Percentiles rank a stretch among this genome's conserved stretches.
Conservation (phyloP, 2,329 filamentous ascomycete genomes). For the Coniella vitis region DNA sequence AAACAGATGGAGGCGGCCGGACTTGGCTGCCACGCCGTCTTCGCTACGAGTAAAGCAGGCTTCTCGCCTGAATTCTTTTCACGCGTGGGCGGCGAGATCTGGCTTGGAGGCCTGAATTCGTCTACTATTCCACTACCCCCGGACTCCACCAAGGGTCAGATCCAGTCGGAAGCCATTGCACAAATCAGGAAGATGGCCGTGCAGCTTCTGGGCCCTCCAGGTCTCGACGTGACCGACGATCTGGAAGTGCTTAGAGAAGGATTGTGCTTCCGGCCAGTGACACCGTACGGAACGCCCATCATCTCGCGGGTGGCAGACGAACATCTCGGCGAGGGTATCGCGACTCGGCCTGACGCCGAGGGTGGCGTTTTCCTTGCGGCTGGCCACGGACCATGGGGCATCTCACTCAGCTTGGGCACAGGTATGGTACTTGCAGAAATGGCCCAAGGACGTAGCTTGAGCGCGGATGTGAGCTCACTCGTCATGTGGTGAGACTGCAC, state of each 20-base stretch:
- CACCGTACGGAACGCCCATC: constrained; percentile 56
- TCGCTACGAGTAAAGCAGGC: constrained; percentile 48
- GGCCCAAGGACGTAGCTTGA: constrained; percentile 51
- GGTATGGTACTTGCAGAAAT: constrained; percentile 66
- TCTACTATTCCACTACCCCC: constrained; percentile 52
- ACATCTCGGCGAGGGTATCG: constrained; percentile 43
- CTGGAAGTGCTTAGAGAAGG: constrained; percentile 57
- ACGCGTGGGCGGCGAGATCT: constrained; percentile 60
- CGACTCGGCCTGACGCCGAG: constrained; percentile 32
- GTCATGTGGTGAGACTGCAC: constrained; percentile 18
- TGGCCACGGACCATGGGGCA: constrained; percentile 74
- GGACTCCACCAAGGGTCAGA: constrained; percentile 40
- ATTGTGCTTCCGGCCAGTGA: constrained; percentile 68
- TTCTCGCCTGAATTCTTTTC: constrained; percentile 70
- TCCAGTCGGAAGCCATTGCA: constrained; percentile 40
- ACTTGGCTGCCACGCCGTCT: constrained; percentile 58
- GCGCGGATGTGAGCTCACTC: constrained; percentile 52
- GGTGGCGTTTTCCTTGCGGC: constrained; percentile 65
- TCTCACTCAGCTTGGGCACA: constrained; percentile 57
- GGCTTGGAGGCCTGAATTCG: constrained; percentile 66
- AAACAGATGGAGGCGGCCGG: constrained; percentile 31
- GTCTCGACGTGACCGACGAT: constrained; percentile 35
- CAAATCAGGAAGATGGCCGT: constrained; percentile 42
- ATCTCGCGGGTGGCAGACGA: constrained; percentile 50
- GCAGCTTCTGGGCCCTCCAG: constrained; percentile 36